Evolutionary conservation across 1,139 yeast genomes (phyloP), one percentile per base, ranked within the genome.

Genomic region (Meyerozyma smithsonii): DNA sequence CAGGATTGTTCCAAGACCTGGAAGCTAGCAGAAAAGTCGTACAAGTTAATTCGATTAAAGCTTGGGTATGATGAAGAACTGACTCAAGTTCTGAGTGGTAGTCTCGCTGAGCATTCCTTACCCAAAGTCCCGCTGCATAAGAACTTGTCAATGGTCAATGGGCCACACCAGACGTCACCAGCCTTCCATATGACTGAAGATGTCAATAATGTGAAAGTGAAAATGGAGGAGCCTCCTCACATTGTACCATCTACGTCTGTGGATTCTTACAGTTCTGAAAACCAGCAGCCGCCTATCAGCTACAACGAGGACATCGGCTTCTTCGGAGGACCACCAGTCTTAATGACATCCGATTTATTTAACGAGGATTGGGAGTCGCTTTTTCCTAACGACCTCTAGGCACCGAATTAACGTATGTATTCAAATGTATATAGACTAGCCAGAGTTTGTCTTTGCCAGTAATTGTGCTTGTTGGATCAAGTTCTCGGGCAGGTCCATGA

Each of bases 251-350:
- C 36, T 8, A 15, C 30, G 7, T 19, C 30, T 12, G 26, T 26
- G 30, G 30, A 26, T 2, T 12, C 30, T 4, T 26, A 12, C 14
- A 34, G 37, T 15, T 28, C 28, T n/a, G 41, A 39, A 11, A 18
- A 28, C 7, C 20, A 17, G 12, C 34, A 15, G 15, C 34, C 14
- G 10, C 34, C n/a, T 8, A 18, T 17, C 6, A 16, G 16, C 20
- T 10, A 37, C 20, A 16, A 38, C 36, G 66, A 64, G 25, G 58
- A 56, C 40, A 48, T 67, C 32, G 74, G 67, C 35, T 69, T 70
- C 49, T 65, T 72, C 46, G 78, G 78, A 11, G 78, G 79, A 3
- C 79, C 78, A 1, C 78, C 78, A 4, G 72, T 73, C 15, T 64
- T 72, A 41, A 72, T 73, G 77, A 72, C 78, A 0, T 70, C 77